Evolutionary conservation across 306 rosid species (phyloP), one percentile per base, ranked within the genome.

Genomic region (Begonia masoniana): DNA sequence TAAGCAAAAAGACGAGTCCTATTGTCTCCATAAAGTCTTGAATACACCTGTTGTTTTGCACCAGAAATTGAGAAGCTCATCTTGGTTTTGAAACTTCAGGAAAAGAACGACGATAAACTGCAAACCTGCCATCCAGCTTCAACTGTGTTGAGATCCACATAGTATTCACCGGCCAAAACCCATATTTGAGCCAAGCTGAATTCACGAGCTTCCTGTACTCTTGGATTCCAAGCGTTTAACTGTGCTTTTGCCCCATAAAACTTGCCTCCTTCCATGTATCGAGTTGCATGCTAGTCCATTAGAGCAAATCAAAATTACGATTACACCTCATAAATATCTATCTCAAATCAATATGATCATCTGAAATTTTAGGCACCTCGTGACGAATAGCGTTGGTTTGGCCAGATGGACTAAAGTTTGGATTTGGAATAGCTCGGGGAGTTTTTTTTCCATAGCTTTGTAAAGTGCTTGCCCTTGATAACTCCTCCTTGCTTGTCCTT

Each of bases 91-190:
- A 31, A 31, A 31, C 0, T 5, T 1, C 2, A 31, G 39, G 6
- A n/a, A 9, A 59, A 39, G 1, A 52, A 5, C 12, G 31, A 9
- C 10, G 43, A 71, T 50, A n/a, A 0, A 9, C 11, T 46, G 74
- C 36, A 13, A 0, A 91, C 99, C 99, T 91, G 96, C 99, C 99
- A 91, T 42, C 99, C 99, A 64, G 96, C 99, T 83, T 91, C 99
- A 68, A 91, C 85, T 78, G 96, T 91, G 78, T 91, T 91, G 26
- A 91, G 86, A 69, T 91, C 99, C 77, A 85, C 76, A 59, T 95
- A 94, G 59, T 85, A 83, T 23, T 95, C 77, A 51, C 99, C 99
- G 60, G 96, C 99, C 63, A 83, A 71, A 57, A 91, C 65, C 99
- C 99, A 91, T n/a, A 91, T 81, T 70, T 91, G 99, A 39, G 99